Evolutionary conservation across 1,139 yeast genomes (phyloP).

Genomic region (Taphrina wiesneri): DNA sequence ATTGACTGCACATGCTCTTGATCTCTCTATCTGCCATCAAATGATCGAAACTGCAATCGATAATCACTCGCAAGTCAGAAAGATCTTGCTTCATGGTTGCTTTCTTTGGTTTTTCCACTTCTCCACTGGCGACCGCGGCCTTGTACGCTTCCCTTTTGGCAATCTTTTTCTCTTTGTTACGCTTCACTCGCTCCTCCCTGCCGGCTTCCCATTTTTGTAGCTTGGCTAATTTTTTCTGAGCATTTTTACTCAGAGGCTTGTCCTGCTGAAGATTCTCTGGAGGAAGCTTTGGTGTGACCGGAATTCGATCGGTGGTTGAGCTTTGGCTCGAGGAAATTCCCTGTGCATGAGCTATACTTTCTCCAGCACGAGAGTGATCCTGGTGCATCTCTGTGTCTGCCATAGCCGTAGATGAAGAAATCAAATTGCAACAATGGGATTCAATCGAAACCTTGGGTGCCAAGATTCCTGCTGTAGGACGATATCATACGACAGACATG

Average conservation of each 20-base stretch:
- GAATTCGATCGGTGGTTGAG: too few relatives aligned
- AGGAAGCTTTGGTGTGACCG: too few relatives aligned
- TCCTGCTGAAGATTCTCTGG: background rate
- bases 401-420: background rate
- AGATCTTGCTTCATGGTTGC: conserved; percentile 19
- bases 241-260: conserved; percentile 17
- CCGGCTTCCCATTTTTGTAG: conserved; percentile 17
- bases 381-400: background rate
- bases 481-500: too few relatives aligned
- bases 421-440: too few relatives aligned
- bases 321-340: background rate
- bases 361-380: background rate
- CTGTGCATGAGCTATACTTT: background rate
- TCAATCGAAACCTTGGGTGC: too few relatives aligned
- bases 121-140: conserved; percentile 8
- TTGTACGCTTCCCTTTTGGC: conserved; percentile 42
- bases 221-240: conserved; percentile 19
- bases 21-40: conserved; percentile 79
- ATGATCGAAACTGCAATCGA: conserved; percentile 91
- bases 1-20: conserved; percentile 73
- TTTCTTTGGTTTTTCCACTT: conserved; percentile 12
- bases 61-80: conserved; percentile 52
- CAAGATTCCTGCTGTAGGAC: background rate
- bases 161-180: conserved; percentile 46
- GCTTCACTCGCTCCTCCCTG: conserved; percentile 39